Base-by-base conservation (phyloP, 2,329 filamentous ascomycete genomes). In the Pestalotiopsis sp. region DNA sequence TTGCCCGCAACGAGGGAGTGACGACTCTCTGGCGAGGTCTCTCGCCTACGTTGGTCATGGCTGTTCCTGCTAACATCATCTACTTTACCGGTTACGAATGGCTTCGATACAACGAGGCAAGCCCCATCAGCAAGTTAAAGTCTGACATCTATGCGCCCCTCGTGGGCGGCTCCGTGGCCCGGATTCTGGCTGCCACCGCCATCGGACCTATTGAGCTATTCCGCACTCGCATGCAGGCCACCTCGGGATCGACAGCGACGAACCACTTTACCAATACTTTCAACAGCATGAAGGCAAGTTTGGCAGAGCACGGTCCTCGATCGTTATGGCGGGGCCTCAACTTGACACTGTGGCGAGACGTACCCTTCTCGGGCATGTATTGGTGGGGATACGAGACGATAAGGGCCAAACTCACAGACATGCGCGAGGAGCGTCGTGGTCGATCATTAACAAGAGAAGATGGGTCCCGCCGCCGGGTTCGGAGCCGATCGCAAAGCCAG, bases 61-160 rank as follows among this genome's bases (percentile, higher is more conserved):
- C 94, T 0, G 88, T 99, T 5, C 96, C 96, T 0, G 94, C 91
- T 30, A 99, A 99, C 78, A 96, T 99, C 72, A 98, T 99, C 72
- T 99, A 99, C 81, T 98, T 98, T 75, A 97, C 96, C 13, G 96
- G 96, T 52, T 99, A 99, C 80, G 96, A 99, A 76, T 98, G 94
- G 92, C 79, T 99, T 68, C 90, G 96, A 44, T 92, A 87, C 71
- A 92, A 93, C 74, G 82, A 84, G 1, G 82, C 81, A 56, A 97
- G 93, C 72, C 94, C 94, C 0, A 87, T 98, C 70, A 86, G 85
- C 44, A 84, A 83, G 56, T 73, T 85, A 22, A 77, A 91, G 10
- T 86, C 87, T 14, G 92, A 95, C 71, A 86, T 88, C 9, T 94
- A 93, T 73, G 89, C 92, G 5, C 94, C 96, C 0, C 85, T 99